Conservation (phyloP, 352 stramenopile genomes). For the Pythium periplocum region DNA sequence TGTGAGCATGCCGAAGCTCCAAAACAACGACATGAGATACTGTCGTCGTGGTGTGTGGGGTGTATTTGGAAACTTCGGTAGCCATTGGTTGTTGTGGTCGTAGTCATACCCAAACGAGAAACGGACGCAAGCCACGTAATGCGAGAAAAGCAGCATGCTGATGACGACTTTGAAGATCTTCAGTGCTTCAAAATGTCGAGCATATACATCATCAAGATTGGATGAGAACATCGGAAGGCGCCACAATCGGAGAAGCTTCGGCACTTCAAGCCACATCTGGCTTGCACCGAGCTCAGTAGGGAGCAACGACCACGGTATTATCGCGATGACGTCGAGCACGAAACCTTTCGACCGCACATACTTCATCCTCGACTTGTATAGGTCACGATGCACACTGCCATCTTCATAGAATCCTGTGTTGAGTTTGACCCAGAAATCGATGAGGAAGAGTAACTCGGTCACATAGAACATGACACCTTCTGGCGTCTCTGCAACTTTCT, state of each 20-base stretch:
- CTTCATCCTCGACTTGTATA: slow-evolving; percentile 19
- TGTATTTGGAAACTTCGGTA: slow-evolving; percentile 14
- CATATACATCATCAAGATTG: slow-evolving; percentile 49
- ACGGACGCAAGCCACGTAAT: slow-evolving; percentile 41
- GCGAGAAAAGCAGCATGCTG: slow-evolving; percentile 30
- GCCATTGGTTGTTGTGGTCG: slow-evolving; percentile 28
- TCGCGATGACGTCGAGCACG: slow-evolving; percentile 29
- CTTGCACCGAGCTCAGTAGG: slow-evolving; percentile 8
- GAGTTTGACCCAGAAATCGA: slow-evolving; percentile 49
- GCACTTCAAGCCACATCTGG: slow-evolving; percentile 32
- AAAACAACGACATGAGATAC: slow-evolving; percentile 54
- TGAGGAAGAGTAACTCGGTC: slow-evolving; percentile 37
- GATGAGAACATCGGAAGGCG: slow-evolving; percentile 34
- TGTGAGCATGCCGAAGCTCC: slow-evolving; percentile 43
- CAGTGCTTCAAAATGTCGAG: slow-evolving; percentile 44
- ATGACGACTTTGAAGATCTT: slow-evolving; percentile 49
- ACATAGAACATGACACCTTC: slow-evolving; percentile 28
- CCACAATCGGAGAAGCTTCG: slow-evolving; percentile 31
- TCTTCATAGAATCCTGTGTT: slow-evolving; percentile 50
- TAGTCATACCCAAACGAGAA: slow-evolving; percentile 47
- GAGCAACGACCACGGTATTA: slow-evolving; percentile 34
- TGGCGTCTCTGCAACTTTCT: slow-evolving; percentile 1
- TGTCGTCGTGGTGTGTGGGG: slow-evolving; percentile 9
- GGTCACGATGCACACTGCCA: slow-evolving; percentile 29
- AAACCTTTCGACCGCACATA: slow-evolving; percentile 55